Conservation (phyloP, 163 green algal genomes). For the Chlamydomonas reinhardtii region DNA sequence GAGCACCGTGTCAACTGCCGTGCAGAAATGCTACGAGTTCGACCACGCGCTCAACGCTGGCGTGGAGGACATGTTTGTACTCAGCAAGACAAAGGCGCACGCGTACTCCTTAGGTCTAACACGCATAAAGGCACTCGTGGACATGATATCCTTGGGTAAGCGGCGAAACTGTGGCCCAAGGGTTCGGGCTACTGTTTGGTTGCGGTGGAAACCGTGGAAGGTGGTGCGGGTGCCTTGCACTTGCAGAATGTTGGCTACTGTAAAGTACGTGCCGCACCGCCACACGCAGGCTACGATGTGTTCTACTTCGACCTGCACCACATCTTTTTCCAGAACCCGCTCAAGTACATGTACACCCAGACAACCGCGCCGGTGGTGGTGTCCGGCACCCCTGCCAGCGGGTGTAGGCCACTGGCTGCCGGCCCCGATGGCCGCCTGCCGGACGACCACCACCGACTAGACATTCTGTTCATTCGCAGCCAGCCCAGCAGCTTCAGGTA, state of each 20-base stretch:
- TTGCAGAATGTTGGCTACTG: too few relatives aligned
- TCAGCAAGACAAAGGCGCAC: not conserved
- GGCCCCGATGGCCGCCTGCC: not conserved
- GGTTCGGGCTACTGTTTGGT: too few relatives aligned
- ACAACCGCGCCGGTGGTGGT: conserved; percentile 2
- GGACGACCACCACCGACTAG: conserved; percentile 37
- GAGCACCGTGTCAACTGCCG: too few relatives aligned
- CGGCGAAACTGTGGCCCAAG: too few relatives aligned
- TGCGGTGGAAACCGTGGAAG: too few relatives aligned
- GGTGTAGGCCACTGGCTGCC: not conserved
- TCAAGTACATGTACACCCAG: conserved; percentile 22
- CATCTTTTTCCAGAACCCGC: conserved; percentile 37
- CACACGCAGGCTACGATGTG: conserved; percentile 25
- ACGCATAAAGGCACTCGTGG: conserved; percentile 26
- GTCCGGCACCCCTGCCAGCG: not conserved
- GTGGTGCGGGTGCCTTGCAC: too few relatives aligned
- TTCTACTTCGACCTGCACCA: conserved; percentile 45
- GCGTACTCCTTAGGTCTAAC: conserved; percentile 9
- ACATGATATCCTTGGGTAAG: not conserved
- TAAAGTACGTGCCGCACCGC: too few relatives aligned
- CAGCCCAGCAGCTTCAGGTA: conserved; percentile 5
- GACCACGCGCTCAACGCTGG: conserved; percentile 14
- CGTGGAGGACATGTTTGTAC: not conserved
- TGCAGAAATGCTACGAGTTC: conserved; percentile 30
- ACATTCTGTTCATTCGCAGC: conserved; percentile 19